These are phyloP conservation scores for Dothiorella sarmentorum DNA, from an alignment of 2,329 filamentous ascomycete genomes.

Conservation along the genomic window DNA sequence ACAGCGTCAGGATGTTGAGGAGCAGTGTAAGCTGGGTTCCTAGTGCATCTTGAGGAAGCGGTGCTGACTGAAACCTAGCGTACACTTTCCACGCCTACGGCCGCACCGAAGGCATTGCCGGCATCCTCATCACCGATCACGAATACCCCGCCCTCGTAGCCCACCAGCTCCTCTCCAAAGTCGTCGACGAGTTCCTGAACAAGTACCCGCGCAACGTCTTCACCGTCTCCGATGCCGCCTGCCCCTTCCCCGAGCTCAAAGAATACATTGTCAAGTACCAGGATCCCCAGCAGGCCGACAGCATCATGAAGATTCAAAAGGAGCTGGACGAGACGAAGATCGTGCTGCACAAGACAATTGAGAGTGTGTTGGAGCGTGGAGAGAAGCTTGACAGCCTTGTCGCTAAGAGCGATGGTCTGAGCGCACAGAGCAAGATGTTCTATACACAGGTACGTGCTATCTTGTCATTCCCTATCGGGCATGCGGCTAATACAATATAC, in stretches of 20 bases:
- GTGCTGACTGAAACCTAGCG: conserved; percentile 38
- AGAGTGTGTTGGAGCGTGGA: conserved; percentile 80
- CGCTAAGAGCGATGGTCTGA: conserved; percentile 86
- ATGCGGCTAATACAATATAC: conserved; percentile 16
- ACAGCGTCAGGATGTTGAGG: conserved; percentile 79
- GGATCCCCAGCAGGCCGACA: conserved; percentile 84
- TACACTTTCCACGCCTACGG: conserved; percentile 58
- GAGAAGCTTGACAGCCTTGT: conserved; percentile 97
- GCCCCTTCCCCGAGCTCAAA: conserved; percentile 70
- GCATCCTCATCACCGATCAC: conserved; percentile 46
- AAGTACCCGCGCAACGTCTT: conserved; percentile 70
- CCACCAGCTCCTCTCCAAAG: conserved; percentile 81
- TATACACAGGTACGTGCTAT: conserved; percentile 64
- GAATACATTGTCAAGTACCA: conserved; percentile 78
- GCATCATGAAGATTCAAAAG: conserved; percentile 92
- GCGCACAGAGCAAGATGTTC: conserved; percentile 95
- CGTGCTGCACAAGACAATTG: conserved; percentile 93
- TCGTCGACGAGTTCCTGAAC: conserved; percentile 80
- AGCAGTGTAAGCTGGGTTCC: conserved; percentile 57
- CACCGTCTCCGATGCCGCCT: conserved; percentile 48
- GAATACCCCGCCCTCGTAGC: conserved; percentile 68
- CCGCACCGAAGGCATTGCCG: conserved; percentile 46
- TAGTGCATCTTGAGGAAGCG: neutral
- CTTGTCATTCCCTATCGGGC: neutral
- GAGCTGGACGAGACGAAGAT: conserved; percentile 98